phyloP scores from a whole-genome alignment of 805 yeast species.

The Yarrowia deformans region DNA sequence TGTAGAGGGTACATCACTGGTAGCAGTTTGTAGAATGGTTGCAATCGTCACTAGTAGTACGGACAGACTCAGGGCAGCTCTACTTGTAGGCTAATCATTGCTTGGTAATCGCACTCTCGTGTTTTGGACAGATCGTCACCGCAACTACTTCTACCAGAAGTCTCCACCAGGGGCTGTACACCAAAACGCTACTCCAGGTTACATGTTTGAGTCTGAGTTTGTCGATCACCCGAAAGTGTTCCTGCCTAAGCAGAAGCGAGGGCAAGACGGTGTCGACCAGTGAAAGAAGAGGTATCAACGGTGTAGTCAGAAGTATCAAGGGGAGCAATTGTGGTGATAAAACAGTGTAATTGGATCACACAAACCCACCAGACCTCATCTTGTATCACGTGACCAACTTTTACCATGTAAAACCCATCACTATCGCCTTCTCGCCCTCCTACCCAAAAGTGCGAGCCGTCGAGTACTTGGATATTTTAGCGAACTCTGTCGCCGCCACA shows the following conservation, averaged over 20 bases:
- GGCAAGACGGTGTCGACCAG: background rate
- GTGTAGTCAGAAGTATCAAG: too few species aligned
- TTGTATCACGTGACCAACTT: background rate
- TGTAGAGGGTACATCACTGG: too few species aligned
- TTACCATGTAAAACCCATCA: background rate
- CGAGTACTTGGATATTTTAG: constrained; percentile 22
- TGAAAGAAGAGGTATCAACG: background rate
- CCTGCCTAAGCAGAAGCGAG: background rate
- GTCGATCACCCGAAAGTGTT: constrained; percentile 21
- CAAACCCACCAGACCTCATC: too few species aligned
- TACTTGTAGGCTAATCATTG: too few species aligned
- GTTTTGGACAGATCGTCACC: too few species aligned
- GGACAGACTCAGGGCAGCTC: too few species aligned
- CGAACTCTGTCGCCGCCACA: background rate
- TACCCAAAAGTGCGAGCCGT: constrained; percentile 13
- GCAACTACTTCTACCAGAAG: background rate
- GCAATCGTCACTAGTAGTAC: too few species aligned
- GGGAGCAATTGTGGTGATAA: too few species aligned
- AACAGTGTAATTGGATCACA: too few species aligned
- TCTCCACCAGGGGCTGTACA: background rate
- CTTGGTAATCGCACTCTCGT: too few species aligned
- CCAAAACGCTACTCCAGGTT: background rate
- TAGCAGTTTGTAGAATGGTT: too few species aligned
- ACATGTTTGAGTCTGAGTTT: background rate
- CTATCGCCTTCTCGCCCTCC: too few species aligned